Evolutionary conservation across 768 basidiomycete genomes (phyloP), one percentile per base, ranked within the genome.

Genomic region (Leccinum arenicola): DNA sequence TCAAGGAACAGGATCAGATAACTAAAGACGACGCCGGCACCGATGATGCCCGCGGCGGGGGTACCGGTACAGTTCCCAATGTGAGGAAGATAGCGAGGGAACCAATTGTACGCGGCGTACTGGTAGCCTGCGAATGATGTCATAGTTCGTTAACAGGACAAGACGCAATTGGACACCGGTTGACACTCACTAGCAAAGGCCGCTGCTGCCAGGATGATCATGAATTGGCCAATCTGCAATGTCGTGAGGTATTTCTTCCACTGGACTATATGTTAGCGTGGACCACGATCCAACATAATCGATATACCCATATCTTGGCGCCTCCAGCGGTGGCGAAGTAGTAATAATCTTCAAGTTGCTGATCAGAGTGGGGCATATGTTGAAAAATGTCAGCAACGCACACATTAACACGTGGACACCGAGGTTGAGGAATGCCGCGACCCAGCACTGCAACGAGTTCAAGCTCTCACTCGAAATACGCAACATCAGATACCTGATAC

Each of bases 341-440:
- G 77, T 98, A 98, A 76, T 97, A 98, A 79, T 98, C 93, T 95
- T 69, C 10, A 15, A 25, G 52, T 23, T 40, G 54, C 51, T 36
- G 19, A 12, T 52, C 36, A 63, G 51, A 14, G 12, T 40, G 19
- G 33, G 54, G 60, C 29, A 56, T 19, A 43, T 45, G 31, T 11
- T 40, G 51, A 50, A 19, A 50, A 33, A 33, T 10, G 25, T 31
- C 15, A 19, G 40, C 15, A 23, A 38, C 89, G 70, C 74, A 94
- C 91, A 98, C 95, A 98, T 98, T 65, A 96, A 75, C 68, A 97
- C 94, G 76, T 98, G 95, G 55, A 98, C 93, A 51, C 80, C 76
- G 56, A 97, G 79, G 79, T 98, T 98, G 62, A 95, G 86, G 55
- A 79, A 75, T 73, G 95, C 96, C 57, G 91, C 88, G 58, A 91